A percentile compares a stretch with the other conserved stretches of the same genome.
Conservation (phyloP, 129 eudicot genomes). For the Kitagawia praeruptora region DNA sequence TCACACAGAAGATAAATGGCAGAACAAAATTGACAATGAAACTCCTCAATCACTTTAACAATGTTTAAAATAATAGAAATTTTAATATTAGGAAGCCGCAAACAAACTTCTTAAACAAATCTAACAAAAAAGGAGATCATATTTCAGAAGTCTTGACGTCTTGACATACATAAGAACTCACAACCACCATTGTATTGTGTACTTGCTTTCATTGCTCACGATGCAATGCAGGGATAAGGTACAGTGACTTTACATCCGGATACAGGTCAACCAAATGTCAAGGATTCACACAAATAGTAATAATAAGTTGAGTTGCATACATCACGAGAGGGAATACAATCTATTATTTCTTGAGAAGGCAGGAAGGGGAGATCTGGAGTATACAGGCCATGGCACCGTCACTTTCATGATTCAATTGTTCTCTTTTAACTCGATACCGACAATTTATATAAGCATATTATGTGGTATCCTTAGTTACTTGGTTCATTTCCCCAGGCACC, state of each 20-base stretch:
- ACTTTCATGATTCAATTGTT: conserved; percentile 9
- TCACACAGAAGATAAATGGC: too few species aligned
- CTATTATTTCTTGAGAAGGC: not conserved
- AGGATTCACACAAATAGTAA: not conserved
- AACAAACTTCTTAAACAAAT: not conserved
- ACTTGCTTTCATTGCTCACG: not conserved
- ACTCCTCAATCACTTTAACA: not conserved
- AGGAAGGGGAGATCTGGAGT: conserved; percentile 16
- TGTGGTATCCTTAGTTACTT: conserved; percentile 17
- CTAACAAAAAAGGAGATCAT: too few species aligned
- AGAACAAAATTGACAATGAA: too few species aligned
- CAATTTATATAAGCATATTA: conserved; percentile 6
- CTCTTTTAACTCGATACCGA: conserved; percentile 11
- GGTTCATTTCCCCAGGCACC: conserved; percentile 67
- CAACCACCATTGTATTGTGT: not conserved
- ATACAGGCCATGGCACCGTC: conserved; percentile 20
- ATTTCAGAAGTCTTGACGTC: not conserved
- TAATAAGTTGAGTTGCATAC: not conserved
- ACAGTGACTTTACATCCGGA: not conserved
- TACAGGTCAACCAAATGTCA: not conserved
- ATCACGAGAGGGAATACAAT: not conserved
- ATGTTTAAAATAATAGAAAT: too few species aligned
- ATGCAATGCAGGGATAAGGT: not conserved
- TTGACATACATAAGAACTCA: not conserved
- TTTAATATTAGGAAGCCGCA: not conserved